These are phyloP conservation scores for Cnidoscolus chayamansa DNA, from an alignment of 441 rosid genomes.

Conservation along the genomic window DNA sequence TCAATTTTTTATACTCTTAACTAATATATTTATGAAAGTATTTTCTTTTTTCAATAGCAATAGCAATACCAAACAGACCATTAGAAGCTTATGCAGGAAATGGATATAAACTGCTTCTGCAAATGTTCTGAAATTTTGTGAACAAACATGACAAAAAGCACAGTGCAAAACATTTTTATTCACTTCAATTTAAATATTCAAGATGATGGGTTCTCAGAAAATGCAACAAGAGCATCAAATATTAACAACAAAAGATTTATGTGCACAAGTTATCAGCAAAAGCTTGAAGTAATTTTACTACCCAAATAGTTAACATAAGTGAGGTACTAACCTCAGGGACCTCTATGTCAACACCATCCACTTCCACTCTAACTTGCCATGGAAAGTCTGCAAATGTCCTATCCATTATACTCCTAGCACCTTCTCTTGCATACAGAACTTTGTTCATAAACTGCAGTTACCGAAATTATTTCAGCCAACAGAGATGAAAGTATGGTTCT, in stretches of 20 bases:
- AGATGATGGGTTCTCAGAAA: neutral
- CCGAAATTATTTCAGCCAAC: constrained; percentile 25
- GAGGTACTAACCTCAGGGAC: constrained; percentile 79
- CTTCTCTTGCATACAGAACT: constrained; percentile 96
- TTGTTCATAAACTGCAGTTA: constrained; percentile 92
- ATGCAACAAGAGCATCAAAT: neutral
- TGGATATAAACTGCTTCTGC: neutral
- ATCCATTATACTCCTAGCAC: constrained; percentile 95
- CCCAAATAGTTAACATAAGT: neutral
- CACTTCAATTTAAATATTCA: neutral
- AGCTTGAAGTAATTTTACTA: neutral
- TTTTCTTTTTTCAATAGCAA: too few species aligned
- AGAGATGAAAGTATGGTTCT: neutral
- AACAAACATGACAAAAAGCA: neutral
- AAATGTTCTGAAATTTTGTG: neutral
- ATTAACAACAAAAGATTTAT: neutral
- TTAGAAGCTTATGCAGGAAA: neutral
- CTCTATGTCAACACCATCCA: constrained; percentile 87
- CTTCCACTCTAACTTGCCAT: constrained; percentile 92
- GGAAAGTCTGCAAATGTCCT: constrained; percentile 89
- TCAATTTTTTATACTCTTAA: too few species aligned
- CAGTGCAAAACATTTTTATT: too few species aligned
- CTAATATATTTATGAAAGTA: too few species aligned
- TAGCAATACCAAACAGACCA: too few species aligned
- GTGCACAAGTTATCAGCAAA: neutral